Evolutionary conservation across 1,284 basidiomycete species (phyloP).

Genomic region (Pascua guehoae): DNA sequence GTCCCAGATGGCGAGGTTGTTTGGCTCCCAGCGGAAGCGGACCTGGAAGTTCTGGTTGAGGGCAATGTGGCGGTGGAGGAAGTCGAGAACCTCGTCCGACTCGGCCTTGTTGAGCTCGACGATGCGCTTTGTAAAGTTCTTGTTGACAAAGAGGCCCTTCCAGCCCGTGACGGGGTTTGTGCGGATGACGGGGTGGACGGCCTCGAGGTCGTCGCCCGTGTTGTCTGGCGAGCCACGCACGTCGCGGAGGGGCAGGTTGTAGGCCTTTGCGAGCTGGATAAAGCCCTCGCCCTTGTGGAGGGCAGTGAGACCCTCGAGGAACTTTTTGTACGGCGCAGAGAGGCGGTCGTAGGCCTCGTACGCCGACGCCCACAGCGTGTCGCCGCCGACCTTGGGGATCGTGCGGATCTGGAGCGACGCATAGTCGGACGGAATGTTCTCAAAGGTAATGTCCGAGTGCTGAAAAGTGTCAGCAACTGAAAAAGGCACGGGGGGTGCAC

Average conservation of each 20-base stretch:
- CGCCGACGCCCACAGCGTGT: slow-evolving; percentile 53
- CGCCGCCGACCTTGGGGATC: slow-evolving; percentile 53
- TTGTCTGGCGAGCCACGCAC: slow-evolving; percentile 60
- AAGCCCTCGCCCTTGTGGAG: slow-evolving; percentile 58
- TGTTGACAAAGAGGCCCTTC: slow-evolving; percentile 71
- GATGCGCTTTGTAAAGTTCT: slow-evolving; percentile 61
- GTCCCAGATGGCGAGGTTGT: slow-evolving; percentile 49
- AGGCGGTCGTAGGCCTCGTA: slow-evolving; percentile 65
- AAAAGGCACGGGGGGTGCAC: too few species aligned
- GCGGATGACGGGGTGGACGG: slow-evolving; percentile 58
- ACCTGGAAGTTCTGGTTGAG: slow-evolving; percentile 64
- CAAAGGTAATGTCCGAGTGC: slow-evolving; percentile 63
- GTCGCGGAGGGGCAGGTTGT: slow-evolving; percentile 10
- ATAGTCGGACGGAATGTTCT: slow-evolving; percentile 63
- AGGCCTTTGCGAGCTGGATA: slow-evolving; percentile 41
- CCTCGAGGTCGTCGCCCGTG: slow-evolving; percentile 57
- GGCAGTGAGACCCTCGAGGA: slow-evolving; percentile 60
- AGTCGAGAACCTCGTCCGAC: slow-evolving; percentile 43
- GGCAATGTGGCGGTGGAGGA: slow-evolving; percentile 49
- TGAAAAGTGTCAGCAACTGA: neutral
- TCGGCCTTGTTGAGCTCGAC: slow-evolving; percentile 61
- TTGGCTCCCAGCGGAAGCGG: slow-evolving; percentile 51
- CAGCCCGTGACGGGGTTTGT: slow-evolving; percentile 63
- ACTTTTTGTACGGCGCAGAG: slow-evolving; percentile 56
- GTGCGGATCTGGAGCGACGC: slow-evolving; percentile 60